Base-by-base conservation (phyloP, 2,329 filamentous ascomycete genomes). In the Aotearoamyces nothofagi region DNA sequence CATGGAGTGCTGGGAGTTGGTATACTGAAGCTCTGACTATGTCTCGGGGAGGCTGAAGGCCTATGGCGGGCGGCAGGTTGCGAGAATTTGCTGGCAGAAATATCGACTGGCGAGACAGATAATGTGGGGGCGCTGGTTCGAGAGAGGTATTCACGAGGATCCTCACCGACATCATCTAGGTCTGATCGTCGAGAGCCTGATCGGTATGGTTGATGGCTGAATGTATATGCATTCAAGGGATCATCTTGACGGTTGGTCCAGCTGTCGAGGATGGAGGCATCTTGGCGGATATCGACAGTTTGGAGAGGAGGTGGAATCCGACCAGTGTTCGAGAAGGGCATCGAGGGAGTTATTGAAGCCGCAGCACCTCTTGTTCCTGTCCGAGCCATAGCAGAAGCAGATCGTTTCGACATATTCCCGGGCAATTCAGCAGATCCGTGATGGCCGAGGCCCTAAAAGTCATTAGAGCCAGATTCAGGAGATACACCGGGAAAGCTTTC, bases 1-100 rank as follows among this genome's bases (percentile, higher is more conserved):
- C 35, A 42, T 3, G 46, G 45, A n/a, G 47, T 49, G 22, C 38
- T 37, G 5, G 46, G 44, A n/a, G 37, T 38, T 30, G 32, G 32
- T n/a, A 43, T 34, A 30, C 39, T 39, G 33, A 40, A 46, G 11
- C 22, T 17, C 8, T 19, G 15, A 17, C 27, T 20, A 9, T 15
- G 22, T 17, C 17, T 30, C 3, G 43, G 38, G 17, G 30, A 27
- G 2, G 24, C 29, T 7, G 38, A 35, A 9, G 37, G 33, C 23
- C 34, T 37, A 24, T 36, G 31, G 33, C 29, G 11, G 36, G 30
- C 15, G 32, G 38, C 19, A 39, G 33, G 7, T 31, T 33, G 3
- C 19, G 8, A 20, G 19, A 15, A 14, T 17, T 17, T 20, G 26
- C 14, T 29, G 13, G 15, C 23, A 39, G 33, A 11, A 33, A 38